These are phyloP conservation scores for Echites panduratus DNA, from an alignment of 257 asterid genomes.

Conservation along the genomic window DNA sequence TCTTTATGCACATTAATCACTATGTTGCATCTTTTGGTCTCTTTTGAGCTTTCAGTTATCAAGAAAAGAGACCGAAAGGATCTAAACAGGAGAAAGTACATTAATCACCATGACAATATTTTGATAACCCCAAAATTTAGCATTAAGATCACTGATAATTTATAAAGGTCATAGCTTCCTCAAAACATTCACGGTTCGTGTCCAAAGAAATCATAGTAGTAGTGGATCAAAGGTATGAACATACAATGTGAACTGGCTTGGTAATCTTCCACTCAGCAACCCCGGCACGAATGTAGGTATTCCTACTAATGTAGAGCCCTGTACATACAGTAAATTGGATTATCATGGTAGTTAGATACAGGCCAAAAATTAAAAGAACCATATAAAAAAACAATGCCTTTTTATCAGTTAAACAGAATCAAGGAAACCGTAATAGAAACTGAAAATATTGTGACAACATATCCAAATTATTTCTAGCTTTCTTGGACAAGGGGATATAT, in stretches of 20 bases:
- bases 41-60: neutral
- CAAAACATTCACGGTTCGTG: neutral
- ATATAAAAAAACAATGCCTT: neutral
- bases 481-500: neutral
- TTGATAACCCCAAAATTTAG: neutral
- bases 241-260: slow-evolving; percentile 91
- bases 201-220: neutral
- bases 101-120: neutral
- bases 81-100: neutral
- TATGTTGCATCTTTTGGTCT: neutral
- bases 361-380: neutral
- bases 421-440: neutral
- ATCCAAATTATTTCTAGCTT: neutral
- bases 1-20: too few species aligned
- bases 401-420: neutral
- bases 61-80: too few species aligned
- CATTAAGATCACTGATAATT: neutral
- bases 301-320: slow-evolving; percentile 92
- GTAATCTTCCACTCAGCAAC: slow-evolving; percentile 85
- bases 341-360: neutral
- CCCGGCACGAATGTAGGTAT: slow-evolving; percentile 93
- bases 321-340: slow-evolving; percentile 24
- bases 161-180: neutral
- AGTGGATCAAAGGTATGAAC: slow-evolving; percentile 21
- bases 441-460: neutral